phyloP scores from a whole-genome alignment of 2,329 filamentous ascomycete species.

The Xylariales sp. region DNA sequence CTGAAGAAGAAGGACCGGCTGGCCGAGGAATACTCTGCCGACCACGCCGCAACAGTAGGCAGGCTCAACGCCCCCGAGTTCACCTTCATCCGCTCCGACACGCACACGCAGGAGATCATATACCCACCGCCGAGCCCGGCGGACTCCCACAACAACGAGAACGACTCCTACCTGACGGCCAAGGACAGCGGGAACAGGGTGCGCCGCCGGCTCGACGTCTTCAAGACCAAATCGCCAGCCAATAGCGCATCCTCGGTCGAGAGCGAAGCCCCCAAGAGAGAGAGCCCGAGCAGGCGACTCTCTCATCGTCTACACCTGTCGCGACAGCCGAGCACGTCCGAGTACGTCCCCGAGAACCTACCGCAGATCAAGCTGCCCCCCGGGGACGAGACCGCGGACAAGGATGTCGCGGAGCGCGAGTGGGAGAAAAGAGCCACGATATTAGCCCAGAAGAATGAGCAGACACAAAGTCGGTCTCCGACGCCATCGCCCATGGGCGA shows the following conservation, averaged over 20 bases:
- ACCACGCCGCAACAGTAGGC: conserved; percentile 30
- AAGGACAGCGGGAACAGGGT: conserved; percentile 23
- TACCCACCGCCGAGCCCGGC: conserved; percentile 51
- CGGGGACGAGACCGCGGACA: conserved; percentile 39
- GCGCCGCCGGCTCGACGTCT: conserved; percentile 42
- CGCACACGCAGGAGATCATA: conserved; percentile 72
- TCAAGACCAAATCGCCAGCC: conserved; percentile 44
- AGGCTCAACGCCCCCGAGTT: conserved; percentile 57
- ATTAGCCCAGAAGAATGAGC: conserved; percentile 62
- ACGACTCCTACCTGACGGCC: conserved; percentile 23
- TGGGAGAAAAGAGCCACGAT: conserved; percentile 96
- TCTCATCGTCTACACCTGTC: conserved; percentile 67
- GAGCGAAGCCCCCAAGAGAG: conserved; percentile 6
- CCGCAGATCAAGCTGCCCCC: conserved; percentile 60
- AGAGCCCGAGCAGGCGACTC: conserved; percentile 37
- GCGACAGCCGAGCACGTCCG: conserved; percentile 55
- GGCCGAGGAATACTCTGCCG: conserved; percentile 29
- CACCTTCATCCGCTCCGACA: conserved; percentile 81
- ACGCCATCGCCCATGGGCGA: conserved; percentile 30
- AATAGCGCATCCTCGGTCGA: conserved; percentile 39
- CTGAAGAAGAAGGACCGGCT: conserved; percentile 50
- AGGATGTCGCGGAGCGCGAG: conserved; percentile 55
- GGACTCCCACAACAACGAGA: conserved; percentile 18
- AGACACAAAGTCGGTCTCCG: conserved; percentile 33
- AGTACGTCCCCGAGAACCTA: conserved; percentile 73